Evolutionary conservation across 164 flowering plant species (phyloP).

Genomic region (Litsea cubeba): DNA sequence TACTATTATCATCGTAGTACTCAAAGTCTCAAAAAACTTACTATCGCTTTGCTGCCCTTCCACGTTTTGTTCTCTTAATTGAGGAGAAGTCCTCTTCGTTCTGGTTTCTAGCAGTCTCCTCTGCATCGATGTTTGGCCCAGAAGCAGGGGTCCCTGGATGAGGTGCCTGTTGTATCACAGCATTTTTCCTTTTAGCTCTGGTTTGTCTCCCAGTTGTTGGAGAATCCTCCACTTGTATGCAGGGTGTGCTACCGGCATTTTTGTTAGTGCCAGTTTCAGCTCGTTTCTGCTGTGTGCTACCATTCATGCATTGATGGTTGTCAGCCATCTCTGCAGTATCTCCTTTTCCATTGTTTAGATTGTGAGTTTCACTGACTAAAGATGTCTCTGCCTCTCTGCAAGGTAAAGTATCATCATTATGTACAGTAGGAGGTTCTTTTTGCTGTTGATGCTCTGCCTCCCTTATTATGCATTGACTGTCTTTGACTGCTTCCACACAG

Average conservation of each 20-base stretch:
- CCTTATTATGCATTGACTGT: not conserved
- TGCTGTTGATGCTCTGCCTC: not conserved
- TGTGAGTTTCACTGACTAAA: not conserved
- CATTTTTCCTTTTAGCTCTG: constrained; percentile 3
- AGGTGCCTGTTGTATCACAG: not conserved
- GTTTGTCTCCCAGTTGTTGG: not conserved
- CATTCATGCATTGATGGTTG: not conserved
- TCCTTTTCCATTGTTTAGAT: not conserved
- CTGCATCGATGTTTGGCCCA: not conserved
- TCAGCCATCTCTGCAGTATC: constrained; percentile 1
- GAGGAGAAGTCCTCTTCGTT: constrained; percentile 6
- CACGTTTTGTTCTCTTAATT: not conserved
- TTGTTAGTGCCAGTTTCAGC: not conserved
- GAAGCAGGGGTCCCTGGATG: not conserved
- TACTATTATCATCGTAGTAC: not conserved
- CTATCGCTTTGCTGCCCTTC: constrained; percentile 3
- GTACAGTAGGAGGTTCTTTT: not conserved
- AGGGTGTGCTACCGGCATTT: constrained; percentile 5
- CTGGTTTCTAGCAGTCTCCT: not conserved
- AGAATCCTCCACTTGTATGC: not conserved
- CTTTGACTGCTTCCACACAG: not conserved
- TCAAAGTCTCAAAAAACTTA: constrained; percentile 7
- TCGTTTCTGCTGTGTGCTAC: not conserved
- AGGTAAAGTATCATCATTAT: constrained; percentile 1
- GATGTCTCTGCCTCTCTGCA: not conserved